These are phyloP conservation scores for Aspergillus taichungensis DNA, from an alignment of 495 filamentous ascomycete genomes.

Conservation along the genomic window DNA sequence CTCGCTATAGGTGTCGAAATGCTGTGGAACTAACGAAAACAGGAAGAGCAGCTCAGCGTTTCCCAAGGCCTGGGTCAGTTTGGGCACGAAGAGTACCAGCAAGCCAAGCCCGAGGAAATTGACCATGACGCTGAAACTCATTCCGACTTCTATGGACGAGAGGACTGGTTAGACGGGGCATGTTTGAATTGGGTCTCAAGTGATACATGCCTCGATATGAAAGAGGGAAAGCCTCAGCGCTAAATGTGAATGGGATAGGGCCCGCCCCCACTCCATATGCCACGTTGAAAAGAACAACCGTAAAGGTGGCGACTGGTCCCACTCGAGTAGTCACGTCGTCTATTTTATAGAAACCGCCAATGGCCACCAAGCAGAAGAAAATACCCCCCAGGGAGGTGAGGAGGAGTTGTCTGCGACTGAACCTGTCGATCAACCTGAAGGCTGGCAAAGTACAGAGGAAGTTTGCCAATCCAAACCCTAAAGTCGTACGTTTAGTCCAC, in stretches of 20 bases:
- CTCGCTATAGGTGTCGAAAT: not conserved
- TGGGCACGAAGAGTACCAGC: conserved; percentile 17
- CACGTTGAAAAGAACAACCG: conserved; percentile 4
- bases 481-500: conserved; percentile 3
- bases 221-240: conserved; percentile 63
- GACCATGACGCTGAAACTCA: conserved; percentile 61
- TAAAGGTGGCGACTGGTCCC: conserved; percentile 3
- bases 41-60: conserved; percentile 13
- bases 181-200: not conserved
- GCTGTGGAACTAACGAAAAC: conserved; percentile 7
- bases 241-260: conserved; percentile 9
- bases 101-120: conserved; percentile 39
- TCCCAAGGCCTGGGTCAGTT: conserved; percentile 6
- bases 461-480: conserved; percentile 15
- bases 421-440: conserved; percentile 12
- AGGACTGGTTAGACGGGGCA: not conserved
- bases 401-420: conserved; percentile 16
- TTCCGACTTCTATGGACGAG: conserved; percentile 44
- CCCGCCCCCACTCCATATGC: conserved; percentile 13
- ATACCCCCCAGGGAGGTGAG: conserved; percentile 14
- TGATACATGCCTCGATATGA: conserved; percentile 44
- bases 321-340: not conserved
- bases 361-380: conserved; percentile 11
- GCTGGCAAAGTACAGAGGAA: conserved; percentile 18
- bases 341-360: conserved; percentile 8